Base-by-base conservation (phyloP, 371 early-diverging fungal genomes). In the Mycotypha africana region DNA sequence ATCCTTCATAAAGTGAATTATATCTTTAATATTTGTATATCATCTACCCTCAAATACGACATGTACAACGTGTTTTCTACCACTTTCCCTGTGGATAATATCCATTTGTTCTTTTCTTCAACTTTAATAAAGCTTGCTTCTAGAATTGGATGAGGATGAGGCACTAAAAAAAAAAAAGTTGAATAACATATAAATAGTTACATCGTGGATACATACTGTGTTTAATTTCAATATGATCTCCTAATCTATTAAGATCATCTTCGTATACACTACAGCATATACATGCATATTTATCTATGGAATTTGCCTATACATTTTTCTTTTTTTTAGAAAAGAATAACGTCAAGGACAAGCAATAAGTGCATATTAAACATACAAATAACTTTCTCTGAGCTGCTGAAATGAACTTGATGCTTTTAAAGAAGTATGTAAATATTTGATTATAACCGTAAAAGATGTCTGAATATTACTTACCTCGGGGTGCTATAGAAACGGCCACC, bases 111-210 rank as follows among this genome's bases (percentile, higher is more conserved):
- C 25, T 34, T 15, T 32, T 51, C 39, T 16, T 51, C 33, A 24
- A 51, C 35, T 44, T 25, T 22, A 34, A 15, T 25, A 44, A 41
- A 51, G n/a, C 23, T 30, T 39, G 34, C 34, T 32, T 51, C 51
- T n/a, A 43, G 15, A 11, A 26, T 35, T 35, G 51, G 50, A n/a
- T 43, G 87, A 24, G 22, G 1, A 23, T 12, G 2, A 39, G 40
- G 40, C 24, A 39, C 22, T 39, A 25, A 39, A 39, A 24, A 39
- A 39, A 39, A 39, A 1, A 24, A 24, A 39, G 40, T 39, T 15
- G 25, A 4, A 25, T 39, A 24, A 24, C 24, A 39, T 24, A 15
- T 4, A 25, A 24, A 39, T 39, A 39, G 25, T 39, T 8, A 28
- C 11, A 28, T 8, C 28, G 28, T 28, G 11, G 11, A 8, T 28